These are phyloP conservation scores for Hygrophila difformis DNA, from an alignment of 257 asterid genomes.

Conservation along the genomic window DNA sequence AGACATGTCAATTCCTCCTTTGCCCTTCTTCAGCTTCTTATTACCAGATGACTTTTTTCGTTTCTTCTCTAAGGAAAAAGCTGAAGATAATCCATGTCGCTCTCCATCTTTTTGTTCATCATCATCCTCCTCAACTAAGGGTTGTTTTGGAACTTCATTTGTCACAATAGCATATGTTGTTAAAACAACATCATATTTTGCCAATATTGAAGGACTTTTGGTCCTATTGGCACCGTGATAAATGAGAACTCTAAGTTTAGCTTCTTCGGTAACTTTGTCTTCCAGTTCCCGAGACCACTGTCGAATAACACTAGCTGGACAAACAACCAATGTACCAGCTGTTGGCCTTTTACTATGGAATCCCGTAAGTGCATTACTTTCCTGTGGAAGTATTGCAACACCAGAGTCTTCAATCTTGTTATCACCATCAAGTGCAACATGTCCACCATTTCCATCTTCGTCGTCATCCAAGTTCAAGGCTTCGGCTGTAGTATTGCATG, in stretches of 20 bases:
- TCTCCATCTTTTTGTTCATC: slow-evolving; percentile 64
- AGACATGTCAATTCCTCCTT: slow-evolving; percentile 40
- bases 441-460: slow-evolving; percentile 45
- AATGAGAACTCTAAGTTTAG: slow-evolving; percentile 47
- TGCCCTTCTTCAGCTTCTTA: slow-evolving; percentile 67
- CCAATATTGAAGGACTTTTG: slow-evolving; percentile 59
- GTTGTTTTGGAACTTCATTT: slow-evolving; percentile 88
- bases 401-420: slow-evolving; percentile 35
- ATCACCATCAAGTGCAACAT: slow-evolving; percentile 33
- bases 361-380: slow-evolving; percentile 34
- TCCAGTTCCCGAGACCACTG: slow-evolving; percentile 92
- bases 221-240: slow-evolving; percentile 93
- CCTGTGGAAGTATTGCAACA: slow-evolving; percentile 46
- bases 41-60: slow-evolving; percentile 41
- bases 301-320: slow-evolving; percentile 98
- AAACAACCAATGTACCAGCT: slow-evolving; percentile 91
- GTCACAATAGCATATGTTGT: slow-evolving; percentile 93
- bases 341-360: slow-evolving; percentile 66
- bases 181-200: slow-evolving; percentile 74
- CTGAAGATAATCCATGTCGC: slow-evolving; percentile 63
- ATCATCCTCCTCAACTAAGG: slow-evolving; percentile 80
- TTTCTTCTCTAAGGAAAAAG: slow-evolving; percentile 51
- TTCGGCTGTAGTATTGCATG: slow-evolving; percentile 35
- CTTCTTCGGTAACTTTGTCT: slow-evolving; percentile 58
- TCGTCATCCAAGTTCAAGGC: slow-evolving; percentile 87